These are phyloP conservation scores for Anaeramoeba ignava DNA, from an alignment of 78 protist genomes.

Conservation along the genomic window DNA sequence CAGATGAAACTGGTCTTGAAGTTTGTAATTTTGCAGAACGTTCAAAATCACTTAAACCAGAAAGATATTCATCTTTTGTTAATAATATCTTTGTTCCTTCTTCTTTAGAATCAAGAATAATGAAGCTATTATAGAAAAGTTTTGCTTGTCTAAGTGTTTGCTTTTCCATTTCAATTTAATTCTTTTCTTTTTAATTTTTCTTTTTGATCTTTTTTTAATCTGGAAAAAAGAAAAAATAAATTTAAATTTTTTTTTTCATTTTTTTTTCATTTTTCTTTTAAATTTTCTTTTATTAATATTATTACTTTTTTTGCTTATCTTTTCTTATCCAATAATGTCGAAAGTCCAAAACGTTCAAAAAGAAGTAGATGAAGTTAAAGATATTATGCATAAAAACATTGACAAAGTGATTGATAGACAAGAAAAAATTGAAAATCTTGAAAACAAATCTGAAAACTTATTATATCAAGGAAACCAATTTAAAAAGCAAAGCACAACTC, in stretches of 20 bases:
- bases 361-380: neutral
- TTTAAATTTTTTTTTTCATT: too few species aligned
- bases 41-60: neutral
- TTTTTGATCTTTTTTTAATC: too few species aligned
- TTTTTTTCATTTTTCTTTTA: too few species aligned
- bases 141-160: too few species aligned
- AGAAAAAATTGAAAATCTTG: constrained; percentile 2
- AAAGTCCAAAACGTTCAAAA: neutral
- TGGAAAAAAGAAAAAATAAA: too few species aligned
- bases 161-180: too few species aligned
- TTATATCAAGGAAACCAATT: neutral
- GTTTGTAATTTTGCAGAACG: neutral
- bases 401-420: neutral
- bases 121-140: neutral
- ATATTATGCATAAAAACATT: neutral
- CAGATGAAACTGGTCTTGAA: neutral
- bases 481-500: neutral
- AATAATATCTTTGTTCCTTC: neutral
- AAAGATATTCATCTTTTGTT: neutral
- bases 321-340: too few species aligned
- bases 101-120: neutral
- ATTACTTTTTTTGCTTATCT: too few species aligned
- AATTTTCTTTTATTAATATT: too few species aligned
- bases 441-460: neutral
- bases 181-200: too few species aligned